Evolutionary conservation across 1,284 basidiomycete species (phyloP).

Genomic region (Cryptococcus floricola): DNA sequence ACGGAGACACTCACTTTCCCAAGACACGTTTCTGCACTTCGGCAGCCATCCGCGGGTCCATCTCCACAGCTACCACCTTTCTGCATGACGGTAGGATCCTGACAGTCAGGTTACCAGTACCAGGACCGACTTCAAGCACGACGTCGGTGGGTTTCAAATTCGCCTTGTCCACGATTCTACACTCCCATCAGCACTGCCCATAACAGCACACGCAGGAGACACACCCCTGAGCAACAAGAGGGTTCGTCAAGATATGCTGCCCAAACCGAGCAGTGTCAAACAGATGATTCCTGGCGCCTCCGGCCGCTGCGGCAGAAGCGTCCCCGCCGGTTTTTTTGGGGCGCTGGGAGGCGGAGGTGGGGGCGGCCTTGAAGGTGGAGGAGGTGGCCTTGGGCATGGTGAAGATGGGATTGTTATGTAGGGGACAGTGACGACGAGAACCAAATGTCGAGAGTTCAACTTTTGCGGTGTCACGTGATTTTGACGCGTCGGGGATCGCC

Average conservation of each 20-base stretch:
- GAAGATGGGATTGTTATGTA: background rate
- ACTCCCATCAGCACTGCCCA: background rate
- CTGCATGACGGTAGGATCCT: slow-evolving; percentile 91
- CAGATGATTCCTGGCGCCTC: slow-evolving; percentile 65
- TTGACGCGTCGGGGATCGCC: no score
- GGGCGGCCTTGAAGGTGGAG: slow-evolving; percentile 61
- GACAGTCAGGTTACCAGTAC: slow-evolving; percentile 95
- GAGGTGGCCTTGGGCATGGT: slow-evolving; percentile 87
- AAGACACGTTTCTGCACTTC: slow-evolving; percentile 96
- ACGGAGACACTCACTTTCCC: slow-evolving; percentile 73
- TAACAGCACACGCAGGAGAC: slow-evolving; percentile 33
- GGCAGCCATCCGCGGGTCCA: slow-evolving; percentile 99
- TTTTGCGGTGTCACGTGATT: no score
- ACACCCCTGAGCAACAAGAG: slow-evolving; percentile 79
- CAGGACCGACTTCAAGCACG: slow-evolving; percentile 96
- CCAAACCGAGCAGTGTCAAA: slow-evolving; percentile 94
- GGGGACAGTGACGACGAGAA: background rate
- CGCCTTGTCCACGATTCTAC: slow-evolving; percentile 51
- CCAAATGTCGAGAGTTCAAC: background rate
- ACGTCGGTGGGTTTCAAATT: slow-evolving; percentile 90
- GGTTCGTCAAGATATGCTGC: slow-evolving; percentile 96
- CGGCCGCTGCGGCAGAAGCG: slow-evolving; percentile 14
- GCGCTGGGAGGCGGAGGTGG: slow-evolving; percentile 54
- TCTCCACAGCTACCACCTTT: slow-evolving; percentile 88
- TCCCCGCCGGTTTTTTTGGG: slow-evolving; percentile 33